A percentile compares a stretch with the other conserved stretches of the same genome.
phyloP scores from a whole-genome alignment of 2,329 filamentous ascomycete species.

The Penicillium palitans region DNA sequence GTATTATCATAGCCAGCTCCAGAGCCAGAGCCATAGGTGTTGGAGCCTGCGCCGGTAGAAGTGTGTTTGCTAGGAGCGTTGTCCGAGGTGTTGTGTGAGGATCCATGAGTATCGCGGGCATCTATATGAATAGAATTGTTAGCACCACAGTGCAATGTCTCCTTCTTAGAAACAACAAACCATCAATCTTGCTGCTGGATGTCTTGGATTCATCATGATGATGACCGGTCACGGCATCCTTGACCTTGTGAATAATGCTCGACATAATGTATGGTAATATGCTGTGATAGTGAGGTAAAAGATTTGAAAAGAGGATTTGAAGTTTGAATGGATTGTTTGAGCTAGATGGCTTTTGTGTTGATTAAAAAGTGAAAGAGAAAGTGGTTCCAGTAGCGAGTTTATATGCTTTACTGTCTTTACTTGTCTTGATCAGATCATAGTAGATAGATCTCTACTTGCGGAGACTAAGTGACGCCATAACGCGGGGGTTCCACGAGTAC shows the following conservation, averaged over 20 bases:
- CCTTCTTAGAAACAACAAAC: conserved; percentile 6
- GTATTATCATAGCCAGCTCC: conserved; percentile 2
- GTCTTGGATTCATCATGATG: conserved; percentile 30
- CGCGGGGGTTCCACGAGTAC: conserved; percentile 8
- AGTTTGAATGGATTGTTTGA: not conserved
- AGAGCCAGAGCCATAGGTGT: conserved; percentile 12
- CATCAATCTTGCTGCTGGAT: conserved; percentile 3
- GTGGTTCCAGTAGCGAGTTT: not conserved
- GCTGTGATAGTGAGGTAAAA: too few species aligned
- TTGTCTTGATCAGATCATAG: not conserved
- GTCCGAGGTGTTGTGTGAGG: conserved; percentile 4
- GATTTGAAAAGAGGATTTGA: not conserved
- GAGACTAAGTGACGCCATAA: conserved; percentile 22
- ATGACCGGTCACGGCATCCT: conserved; percentile 45
- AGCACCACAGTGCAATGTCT: not conserved
- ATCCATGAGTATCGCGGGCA: conserved; percentile 5
- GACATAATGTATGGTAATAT: conserved; percentile 43
- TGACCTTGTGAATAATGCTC: conserved; percentile 50
- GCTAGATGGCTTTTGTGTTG: not conserved
- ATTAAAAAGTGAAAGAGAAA: not conserved
- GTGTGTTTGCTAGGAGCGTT: conserved; percentile 3
- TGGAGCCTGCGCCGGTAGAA: conserved; percentile 1
- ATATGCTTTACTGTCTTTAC: conserved; percentile 10
- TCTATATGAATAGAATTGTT: conserved; percentile 5
- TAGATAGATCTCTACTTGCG: conserved; percentile 2